These are phyloP conservation scores for Metroxylon sagu DNA, from an alignment of 176 grass and related monocot species.

Conservation along the genomic window DNA sequence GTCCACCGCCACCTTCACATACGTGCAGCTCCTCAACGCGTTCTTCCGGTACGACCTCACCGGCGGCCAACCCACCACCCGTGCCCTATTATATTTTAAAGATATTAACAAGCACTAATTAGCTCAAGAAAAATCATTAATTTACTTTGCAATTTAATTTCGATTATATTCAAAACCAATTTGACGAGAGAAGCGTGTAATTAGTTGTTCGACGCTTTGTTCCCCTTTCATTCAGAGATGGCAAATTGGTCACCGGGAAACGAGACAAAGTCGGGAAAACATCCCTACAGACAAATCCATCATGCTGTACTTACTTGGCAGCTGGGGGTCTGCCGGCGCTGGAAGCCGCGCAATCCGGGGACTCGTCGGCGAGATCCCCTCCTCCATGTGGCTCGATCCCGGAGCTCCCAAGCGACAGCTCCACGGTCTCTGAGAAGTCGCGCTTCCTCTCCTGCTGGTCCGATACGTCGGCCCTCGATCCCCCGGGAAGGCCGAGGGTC, in stretches of 20 bases:
- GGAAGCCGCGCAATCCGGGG: constrained; percentile 2
- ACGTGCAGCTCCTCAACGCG: constrained; percentile 60
- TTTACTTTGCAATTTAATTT: no score
- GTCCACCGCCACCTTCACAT: constrained; percentile 94
- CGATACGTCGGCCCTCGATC: constrained; percentile 8
- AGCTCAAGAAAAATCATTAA: no score
- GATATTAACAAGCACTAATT: not conserved
- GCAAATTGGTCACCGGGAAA: not conserved
- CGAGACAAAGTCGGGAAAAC: not conserved
- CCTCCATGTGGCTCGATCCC: not conserved
- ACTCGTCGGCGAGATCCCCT: not conserved
- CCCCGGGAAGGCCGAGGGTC: constrained; percentile 67
- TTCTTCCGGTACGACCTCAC: constrained; percentile 75
- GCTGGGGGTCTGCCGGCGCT: constrained; percentile 34
- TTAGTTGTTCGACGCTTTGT: not conserved
- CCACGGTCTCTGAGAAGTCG: not conserved
- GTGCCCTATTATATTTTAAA: constrained; percentile 26
- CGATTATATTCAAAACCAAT: no score
- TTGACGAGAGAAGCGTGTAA: no score
- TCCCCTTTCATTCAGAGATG: not conserved
- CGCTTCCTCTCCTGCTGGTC: constrained; percentile 13
- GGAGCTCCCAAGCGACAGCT: not conserved
- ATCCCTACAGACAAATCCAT: not conserved
- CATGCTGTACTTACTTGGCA: constrained; percentile 41
- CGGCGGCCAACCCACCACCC: constrained; percentile 92